phyloP scores from a whole-genome alignment of 2,329 filamentous ascomycete species.

The Hymenoscyphus scutula region DNA sequence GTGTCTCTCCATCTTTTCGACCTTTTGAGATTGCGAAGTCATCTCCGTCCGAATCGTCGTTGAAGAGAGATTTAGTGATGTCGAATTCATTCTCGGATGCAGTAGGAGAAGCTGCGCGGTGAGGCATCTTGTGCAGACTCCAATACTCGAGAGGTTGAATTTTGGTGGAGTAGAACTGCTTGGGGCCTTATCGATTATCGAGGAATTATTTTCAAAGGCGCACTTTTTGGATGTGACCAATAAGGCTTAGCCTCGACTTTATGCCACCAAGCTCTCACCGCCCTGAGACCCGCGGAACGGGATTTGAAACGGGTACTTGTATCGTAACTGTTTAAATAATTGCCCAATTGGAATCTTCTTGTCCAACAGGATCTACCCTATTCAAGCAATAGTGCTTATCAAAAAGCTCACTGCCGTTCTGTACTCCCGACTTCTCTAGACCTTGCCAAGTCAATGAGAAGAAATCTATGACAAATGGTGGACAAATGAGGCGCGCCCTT shows the following conservation, averaged over 20 bases:
- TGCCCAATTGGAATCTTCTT: too few relatives aligned
- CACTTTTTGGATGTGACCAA: neutral
- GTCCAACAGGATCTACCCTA: too few relatives aligned
- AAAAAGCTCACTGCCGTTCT: too few relatives aligned
- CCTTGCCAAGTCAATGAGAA: neutral
- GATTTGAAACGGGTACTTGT: too few relatives aligned
- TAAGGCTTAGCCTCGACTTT: neutral
- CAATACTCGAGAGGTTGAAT: neutral
- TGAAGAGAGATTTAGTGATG: constrained; percentile 76
- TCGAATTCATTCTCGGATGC: constrained; percentile 89
- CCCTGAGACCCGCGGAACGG: too few relatives aligned
- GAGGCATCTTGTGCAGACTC: constrained; percentile 54
- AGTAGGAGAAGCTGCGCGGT: constrained; percentile 74
- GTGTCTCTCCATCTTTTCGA: constrained; percentile 44
- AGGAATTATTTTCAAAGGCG: constrained; percentile 9
- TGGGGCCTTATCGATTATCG: constrained; percentile 13
- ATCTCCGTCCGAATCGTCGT: constrained; percentile 51
- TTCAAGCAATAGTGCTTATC: too few relatives aligned
- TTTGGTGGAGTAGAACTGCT: neutral
- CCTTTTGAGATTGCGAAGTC: constrained; percentile 35
- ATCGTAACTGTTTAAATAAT: too few relatives aligned
- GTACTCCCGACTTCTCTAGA: neutral
- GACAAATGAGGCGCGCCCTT: neutral
- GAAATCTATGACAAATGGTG: too few relatives aligned
- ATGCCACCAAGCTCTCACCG: neutral